Conservation (phyloP, 2,329 filamentous ascomycete species). For the Plenodomus lindquistii region DNA sequence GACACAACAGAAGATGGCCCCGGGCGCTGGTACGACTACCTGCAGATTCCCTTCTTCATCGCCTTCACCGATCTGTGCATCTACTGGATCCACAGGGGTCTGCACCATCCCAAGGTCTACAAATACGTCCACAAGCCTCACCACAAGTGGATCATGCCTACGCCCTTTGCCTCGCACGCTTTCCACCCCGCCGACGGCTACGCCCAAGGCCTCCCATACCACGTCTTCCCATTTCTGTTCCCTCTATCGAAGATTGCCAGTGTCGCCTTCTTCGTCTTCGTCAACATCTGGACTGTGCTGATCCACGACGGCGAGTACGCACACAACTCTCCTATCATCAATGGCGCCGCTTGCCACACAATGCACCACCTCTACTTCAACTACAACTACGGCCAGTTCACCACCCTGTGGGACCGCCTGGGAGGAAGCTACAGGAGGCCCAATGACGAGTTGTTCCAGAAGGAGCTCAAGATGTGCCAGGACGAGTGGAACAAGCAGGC, state of each 20-base stretch:
- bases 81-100: constrained; percentile 87
- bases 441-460: constrained; percentile 81
- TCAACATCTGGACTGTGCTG: constrained; percentile 96
- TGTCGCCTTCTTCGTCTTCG: constrained; percentile 82
- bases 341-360: constrained; percentile 91
- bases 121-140: constrained; percentile 93
- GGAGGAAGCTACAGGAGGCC: constrained; percentile 86
- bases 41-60: constrained; percentile 88
- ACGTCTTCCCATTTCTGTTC: constrained; percentile 90
- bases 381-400: constrained; percentile 92
- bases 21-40: constrained; percentile 73
- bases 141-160: constrained; percentile 99
- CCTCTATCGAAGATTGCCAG: constrained; percentile 91
- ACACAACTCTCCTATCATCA: constrained; percentile 86
- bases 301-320: constrained; percentile 97
- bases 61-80: constrained; percentile 87
- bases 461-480: constrained; percentile 82
- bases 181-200: constrained; percentile 96
- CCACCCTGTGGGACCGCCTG: constrained; percentile 86
- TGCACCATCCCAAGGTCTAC: constrained; percentile 82
- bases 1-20: constrained; percentile 76
- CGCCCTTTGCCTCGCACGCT: constrained; percentile 86
- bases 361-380: constrained; percentile 76
- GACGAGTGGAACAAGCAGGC: constrained; percentile 78
- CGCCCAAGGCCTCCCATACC: constrained; percentile 86